These are phyloP conservation scores for Trichosporon asahii DNA, from an alignment of 1,284 basidiomycete genomes.

Conservation along the genomic window DNA sequence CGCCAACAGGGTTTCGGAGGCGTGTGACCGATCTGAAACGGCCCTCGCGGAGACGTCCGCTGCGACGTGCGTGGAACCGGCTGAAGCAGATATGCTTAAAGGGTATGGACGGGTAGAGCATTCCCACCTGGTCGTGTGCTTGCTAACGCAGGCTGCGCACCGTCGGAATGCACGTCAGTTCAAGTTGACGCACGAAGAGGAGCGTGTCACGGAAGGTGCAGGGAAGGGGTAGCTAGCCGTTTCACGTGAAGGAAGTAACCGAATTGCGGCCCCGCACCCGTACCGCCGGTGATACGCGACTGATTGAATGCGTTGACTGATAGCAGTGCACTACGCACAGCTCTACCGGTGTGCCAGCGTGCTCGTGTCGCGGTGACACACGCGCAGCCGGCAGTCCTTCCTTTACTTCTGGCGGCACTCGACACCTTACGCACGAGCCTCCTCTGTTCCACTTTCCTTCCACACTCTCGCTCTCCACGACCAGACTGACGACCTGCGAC, in stretches of 20 bases:
- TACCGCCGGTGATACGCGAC: not conserved
- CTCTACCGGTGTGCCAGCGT: not conserved
- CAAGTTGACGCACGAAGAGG: not conserved
- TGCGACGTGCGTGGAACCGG: not conserved
- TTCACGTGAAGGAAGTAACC: slow-evolving; percentile 1
- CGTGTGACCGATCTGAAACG: not conserved
- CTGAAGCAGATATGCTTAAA: not conserved
- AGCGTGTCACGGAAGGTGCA: not conserved
- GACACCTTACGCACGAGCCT: not conserved
- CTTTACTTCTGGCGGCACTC: not conserved
- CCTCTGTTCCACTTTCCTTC: not conserved
- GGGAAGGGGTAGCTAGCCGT: not conserved
- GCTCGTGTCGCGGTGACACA: not conserved
- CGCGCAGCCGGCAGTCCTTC: not conserved
- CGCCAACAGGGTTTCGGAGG: not conserved
- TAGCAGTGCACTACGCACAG: not conserved
- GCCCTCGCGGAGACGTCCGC: not conserved
- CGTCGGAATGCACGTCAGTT: not conserved
- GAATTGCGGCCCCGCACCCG: not conserved
- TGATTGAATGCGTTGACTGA: not conserved
- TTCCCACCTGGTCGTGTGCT: not conserved
- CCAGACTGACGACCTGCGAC: not conserved
- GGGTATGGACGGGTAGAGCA: not conserved
- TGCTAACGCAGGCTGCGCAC: not conserved
- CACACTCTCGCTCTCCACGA: not conserved